phyloP scores from a whole-genome alignment of 192 early-diverging fungal genomes.

The Nowakowskiella sp. region DNA sequence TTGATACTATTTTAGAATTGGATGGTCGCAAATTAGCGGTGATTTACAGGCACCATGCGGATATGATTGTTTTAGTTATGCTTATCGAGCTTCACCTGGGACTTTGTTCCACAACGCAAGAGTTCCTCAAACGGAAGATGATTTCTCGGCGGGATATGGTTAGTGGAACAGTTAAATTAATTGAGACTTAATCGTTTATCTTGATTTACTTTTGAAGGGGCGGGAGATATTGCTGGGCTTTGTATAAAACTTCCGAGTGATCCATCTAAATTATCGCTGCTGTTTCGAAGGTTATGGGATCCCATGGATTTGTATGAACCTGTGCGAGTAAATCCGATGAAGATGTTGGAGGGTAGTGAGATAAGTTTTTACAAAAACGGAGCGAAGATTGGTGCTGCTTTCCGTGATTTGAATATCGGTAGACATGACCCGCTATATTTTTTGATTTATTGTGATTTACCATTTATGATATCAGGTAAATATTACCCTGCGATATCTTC shows the following conservation, averaged over 20 bases:
- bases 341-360: slow-evolving; percentile 39
- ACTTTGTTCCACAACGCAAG: slow-evolving; percentile 58
- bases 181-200: slow-evolving; percentile 8
- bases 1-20: slow-evolving; percentile 40
- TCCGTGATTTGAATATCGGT: slow-evolving; percentile 54
- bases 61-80: slow-evolving; percentile 64
- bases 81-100: slow-evolving; percentile 55
- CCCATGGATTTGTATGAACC: slow-evolving; percentile 15
- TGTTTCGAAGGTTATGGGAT: slow-evolving; percentile 26
- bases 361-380: slow-evolving; percentile 64
- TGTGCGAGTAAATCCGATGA: slow-evolving; percentile 22
- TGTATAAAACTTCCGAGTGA: slow-evolving; percentile 21
- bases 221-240: not conserved
- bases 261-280: slow-evolving; percentile 19
- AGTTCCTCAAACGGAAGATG: not conserved
- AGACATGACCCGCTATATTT: not conserved
- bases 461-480: slow-evolving; percentile 36
- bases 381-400: slow-evolving; percentile 53
- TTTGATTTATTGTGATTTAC: slow-evolving; percentile 4
- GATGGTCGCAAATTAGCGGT: slow-evolving; percentile 71
- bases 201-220: not conserved
- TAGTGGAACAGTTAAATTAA: not conserved
- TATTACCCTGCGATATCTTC: slow-evolving; percentile 69
- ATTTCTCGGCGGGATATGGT: slow-evolving; percentile 32
- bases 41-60: slow-evolving; percentile 71